Evolutionary conservation across 2,329 filamentous ascomycete species (phyloP), one percentile per base, ranked within the genome.

Genomic region (Rhinocladiella similis): DNA sequence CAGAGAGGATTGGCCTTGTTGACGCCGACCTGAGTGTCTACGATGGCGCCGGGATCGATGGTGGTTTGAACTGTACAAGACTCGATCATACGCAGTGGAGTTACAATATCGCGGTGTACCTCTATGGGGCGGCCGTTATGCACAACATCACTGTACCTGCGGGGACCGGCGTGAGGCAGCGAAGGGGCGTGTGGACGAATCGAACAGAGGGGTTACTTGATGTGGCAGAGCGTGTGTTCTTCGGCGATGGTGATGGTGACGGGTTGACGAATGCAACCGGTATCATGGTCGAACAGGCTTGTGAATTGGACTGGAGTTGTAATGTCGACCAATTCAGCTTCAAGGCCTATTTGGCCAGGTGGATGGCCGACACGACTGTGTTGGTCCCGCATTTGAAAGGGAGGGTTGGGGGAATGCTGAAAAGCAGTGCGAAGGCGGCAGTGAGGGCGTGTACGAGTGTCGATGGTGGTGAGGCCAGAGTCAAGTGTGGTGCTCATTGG

Each of bases 401-500:
- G 1, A 73, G 68, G 13, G 83, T 90, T 61, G 70, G 80, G 4
- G 84, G 82, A 3, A 7, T 41, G 38, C 18, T 41, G 38, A 19
- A 41, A 13, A 41, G n/a, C 5, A 41, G 38, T 41, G 38, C 38
- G 3, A 19, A n/a, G 38, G 38, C 14, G 12, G 38, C 38, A 3
- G 38, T 41, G 38, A 41, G 10, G 38, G 38, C 38, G 10, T 41
- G 38, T 16, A 41, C 38, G 38, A 18, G 14, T 18, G 18, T 19
- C n/a, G 18, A 41, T 13, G 38, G 6, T 16, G 38, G 38, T 16
- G 71, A 72, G 1, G 75, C 78, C 3, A 78, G 82, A 10, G 78
- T 80, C n/a, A 77, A 77, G 14, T 90, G 87, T 64, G 83, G 85
- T 9, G 82, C 86, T 61, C 79, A 80, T 62, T 90, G 86, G 86